Conservation (phyloP, 2,329 filamentous ascomycete species). For the Ophidiomyces ophidiicola region DNA sequence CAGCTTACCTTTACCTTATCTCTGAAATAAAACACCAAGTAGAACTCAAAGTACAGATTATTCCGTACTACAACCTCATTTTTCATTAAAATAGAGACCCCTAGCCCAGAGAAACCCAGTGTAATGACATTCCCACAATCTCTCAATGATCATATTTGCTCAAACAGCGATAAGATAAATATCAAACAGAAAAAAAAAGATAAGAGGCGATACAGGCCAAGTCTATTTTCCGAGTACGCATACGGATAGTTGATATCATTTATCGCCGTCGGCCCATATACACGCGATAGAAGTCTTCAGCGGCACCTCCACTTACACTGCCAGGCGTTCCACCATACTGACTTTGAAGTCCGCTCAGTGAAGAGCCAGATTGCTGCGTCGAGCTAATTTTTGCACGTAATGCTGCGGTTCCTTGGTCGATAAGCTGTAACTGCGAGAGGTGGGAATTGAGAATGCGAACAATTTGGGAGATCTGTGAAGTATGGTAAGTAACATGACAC, state of each 20-base stretch:
- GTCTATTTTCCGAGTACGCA: conserved; percentile 15
- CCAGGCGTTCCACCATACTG: conserved; percentile 25
- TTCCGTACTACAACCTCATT: too few relatives aligned
- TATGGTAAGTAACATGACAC: background rate
- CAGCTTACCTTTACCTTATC: too few relatives aligned
- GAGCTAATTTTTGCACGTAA: conserved; percentile 71
- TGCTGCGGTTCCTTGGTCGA: conserved; percentile 71
- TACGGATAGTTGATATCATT: background rate
- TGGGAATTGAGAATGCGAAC: conserved; percentile 91
- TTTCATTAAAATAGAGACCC: too few relatives aligned
- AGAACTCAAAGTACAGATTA: background rate
- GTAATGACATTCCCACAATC: too few relatives aligned
- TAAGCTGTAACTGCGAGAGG: conserved; percentile 81
- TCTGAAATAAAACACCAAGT: background rate
- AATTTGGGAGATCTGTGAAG: conserved; percentile 69
- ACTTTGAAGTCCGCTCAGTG: conserved; percentile 36
- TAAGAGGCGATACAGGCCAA: background rate
- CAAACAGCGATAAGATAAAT: conserved; percentile 7
- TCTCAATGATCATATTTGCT: background rate
- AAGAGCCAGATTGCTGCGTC: conserved; percentile 65
- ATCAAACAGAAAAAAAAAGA: conserved; percentile 4
- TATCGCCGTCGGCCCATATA: conserved; percentile 60
- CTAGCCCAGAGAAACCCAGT: too few relatives aligned
- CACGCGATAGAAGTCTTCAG: conserved; percentile 82
- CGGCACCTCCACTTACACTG: conserved; percentile 43